Evolutionary conservation across 1,139 yeast species (phyloP), one percentile per base, ranked within the genome.

Genomic region (Citeromyces siamensis): DNA sequence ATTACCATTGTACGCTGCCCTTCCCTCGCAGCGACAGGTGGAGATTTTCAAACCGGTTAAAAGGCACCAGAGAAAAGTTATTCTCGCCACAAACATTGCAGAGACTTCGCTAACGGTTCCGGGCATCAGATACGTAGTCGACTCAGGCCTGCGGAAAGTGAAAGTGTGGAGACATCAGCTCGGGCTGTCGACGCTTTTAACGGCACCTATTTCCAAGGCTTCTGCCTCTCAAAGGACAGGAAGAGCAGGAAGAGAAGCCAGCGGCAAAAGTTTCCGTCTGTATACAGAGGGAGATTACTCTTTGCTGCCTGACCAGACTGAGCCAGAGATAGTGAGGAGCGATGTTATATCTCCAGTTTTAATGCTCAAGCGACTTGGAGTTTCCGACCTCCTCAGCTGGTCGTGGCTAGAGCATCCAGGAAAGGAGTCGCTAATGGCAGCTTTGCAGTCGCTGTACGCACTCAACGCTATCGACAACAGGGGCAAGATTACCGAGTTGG

Each of bases 181-280:
- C 32, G 97, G 97, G 0, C 67, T 90, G 34, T 93, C 95, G 9
- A 83, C 97, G 0, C 69, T 90, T 51, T 62, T 88, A 36, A 86
- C 96, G 0, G 85, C 93, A 0, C 90, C 98, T 2, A 79, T 93
- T 14, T 86, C 97, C 0, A 86, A 83, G 51, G 94, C 97, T 0
- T 82, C 95, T 32, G 98, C 98, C 0, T 73, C 81, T 33, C 99
- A 90, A 61, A 68, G 99, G 58, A 79, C 93, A 40, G 99, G 99
- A 55, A 83, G 99, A 68, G 98, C 98, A 19, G 99, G 99, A 46
- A 84, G 99, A 73, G 97, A 90, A 60, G 68, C 74, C 6, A 75
- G 82, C 32, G 99, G 99, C 37, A 90, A 88, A 55, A 86, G 94
- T 31, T 90, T 69, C 56, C 64, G 98, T 42, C 60, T 90, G 28